Evolutionary conservation across 2,329 filamentous ascomycete genomes (phyloP), one percentile per base, ranked within the genome.

Genomic region (Pezicula radicicola): DNA sequence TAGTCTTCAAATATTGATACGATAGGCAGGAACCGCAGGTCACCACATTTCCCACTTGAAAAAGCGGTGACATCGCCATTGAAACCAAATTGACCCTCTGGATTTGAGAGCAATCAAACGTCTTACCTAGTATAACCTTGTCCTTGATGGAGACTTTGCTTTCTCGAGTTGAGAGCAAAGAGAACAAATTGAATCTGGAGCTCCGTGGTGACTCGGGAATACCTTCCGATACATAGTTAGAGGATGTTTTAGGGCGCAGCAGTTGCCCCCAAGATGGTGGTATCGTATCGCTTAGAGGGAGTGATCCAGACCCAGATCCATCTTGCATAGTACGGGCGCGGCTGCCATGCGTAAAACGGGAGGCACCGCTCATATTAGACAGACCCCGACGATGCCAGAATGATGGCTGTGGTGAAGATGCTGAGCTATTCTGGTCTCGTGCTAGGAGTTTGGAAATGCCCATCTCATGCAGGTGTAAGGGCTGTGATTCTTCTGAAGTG

Each of bases 381-480:
- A 27, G n/a, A 43, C 48, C 50, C 10, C 57, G 52, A 25, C 56
- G 47, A 52, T 58, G 59, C 55, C 52, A 57, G 28, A 51, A 60
- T 19, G 57, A 59, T 15, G 61, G 25, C 35, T 60, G 54, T 10
- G 61, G 57, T 2, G 60, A 63, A 3, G 62, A 63, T 33, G 49
- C 47, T 16, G 58, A 64, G 28, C 55, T 58, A 16, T 58, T 52
- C 5, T 60, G 44, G 19, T 54, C 53, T 40, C 46, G 50, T 7
- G 58, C 55, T 39, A 67, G 55, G 35, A 48, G 49, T 45, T 59
- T 55, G 21, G 61, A 61, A 39, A 66, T 65, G 13, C 57, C 53
- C 61, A 64, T 66, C 46, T 68, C 58, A 35, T 67, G 58, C 4
- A 67, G 55, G 42, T 61, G 63, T 18, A 60, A 19, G 37, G 46